These are phyloP conservation scores for Euphorbia pulcherrima DNA, from an alignment of 345 rosid genomes.

Conservation along the genomic window DNA sequence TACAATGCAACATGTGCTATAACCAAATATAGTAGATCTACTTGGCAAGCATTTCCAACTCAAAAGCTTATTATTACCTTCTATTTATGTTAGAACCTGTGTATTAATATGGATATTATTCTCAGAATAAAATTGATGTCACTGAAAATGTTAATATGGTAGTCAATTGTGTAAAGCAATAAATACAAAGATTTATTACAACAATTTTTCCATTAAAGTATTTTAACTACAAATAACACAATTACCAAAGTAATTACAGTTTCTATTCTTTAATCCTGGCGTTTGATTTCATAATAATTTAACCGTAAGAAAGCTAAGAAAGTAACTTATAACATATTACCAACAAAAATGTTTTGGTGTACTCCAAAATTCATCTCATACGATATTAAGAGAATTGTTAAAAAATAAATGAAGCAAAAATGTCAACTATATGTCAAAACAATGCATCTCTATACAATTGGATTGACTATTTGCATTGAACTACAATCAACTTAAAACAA, in stretches of 20 bases:
- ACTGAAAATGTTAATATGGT: too few species aligned
- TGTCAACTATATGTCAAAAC: background rate
- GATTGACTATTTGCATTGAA: background rate
- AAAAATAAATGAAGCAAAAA: background rate
- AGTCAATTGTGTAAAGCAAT: too few species aligned
- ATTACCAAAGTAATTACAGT: background rate
- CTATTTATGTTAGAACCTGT: background rate
- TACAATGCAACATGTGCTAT: too few species aligned
- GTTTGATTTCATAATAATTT: background rate
- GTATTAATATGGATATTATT: too few species aligned
- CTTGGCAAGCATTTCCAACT: too few species aligned
- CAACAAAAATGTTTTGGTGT: background rate
- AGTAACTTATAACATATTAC: background rate
- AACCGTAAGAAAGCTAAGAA: background rate
- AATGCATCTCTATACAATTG: background rate
- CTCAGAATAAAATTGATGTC: too few species aligned
- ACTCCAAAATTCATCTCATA: background rate
- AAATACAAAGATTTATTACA: too few species aligned
- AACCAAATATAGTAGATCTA: too few species aligned
- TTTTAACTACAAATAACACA: background rate
- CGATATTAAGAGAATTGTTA: background rate
- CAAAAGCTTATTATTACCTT: too few species aligned
- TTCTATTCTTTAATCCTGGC: background rate
- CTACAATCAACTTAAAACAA: background rate
- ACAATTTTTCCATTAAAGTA: background rate